phyloP scores from a whole-genome alignment of 208 protist genomes.

The Leishmania amazonensis region DNA sequence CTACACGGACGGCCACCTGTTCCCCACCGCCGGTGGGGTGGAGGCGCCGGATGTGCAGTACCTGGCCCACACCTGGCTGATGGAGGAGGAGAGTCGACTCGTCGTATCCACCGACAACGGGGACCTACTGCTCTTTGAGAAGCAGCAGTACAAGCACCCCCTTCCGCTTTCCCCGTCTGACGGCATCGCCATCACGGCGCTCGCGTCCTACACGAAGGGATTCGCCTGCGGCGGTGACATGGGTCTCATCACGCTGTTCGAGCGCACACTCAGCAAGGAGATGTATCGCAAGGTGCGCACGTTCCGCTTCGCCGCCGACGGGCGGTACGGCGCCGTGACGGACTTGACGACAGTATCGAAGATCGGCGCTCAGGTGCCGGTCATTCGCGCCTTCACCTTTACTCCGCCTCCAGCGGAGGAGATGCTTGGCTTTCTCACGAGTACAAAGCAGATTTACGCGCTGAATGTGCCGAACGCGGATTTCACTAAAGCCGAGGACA shows the following conservation, averaged over 20 bases:
- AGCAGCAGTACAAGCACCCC: conserved; percentile 86
- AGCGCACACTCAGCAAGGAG: conserved; percentile 91
- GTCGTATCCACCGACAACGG: conserved; percentile 94
- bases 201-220: conserved; percentile 92
- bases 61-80: conserved; percentile 93
- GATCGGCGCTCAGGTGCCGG: conserved; percentile 49
- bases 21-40: conserved; percentile 53
- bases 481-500: conserved; percentile 93
- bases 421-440: conserved; percentile 90
- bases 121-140: conserved; percentile 94
- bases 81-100: conserved; percentile 79
- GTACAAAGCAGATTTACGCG: conserved; percentile 93
- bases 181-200: conserved; percentile 86
- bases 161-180: conserved; percentile 88
- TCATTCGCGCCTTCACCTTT: conserved; percentile 87
- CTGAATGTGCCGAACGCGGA: conserved; percentile 95
- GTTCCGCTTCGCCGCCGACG: conserved; percentile 87
- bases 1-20: conserved; percentile 80
- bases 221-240: conserved; percentile 95
- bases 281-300: conserved; percentile 95
- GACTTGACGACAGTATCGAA: conserved; percentile 28
- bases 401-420: conserved; percentile 90
- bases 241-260: conserved; percentile 94
- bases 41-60: conserved; percentile 87
- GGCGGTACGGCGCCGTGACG: conserved; percentile 26